Evolutionary conservation across 768 basidiomycete species (phyloP), one percentile per base, ranked within the genome.

Genomic region (Gloeopeniophorella convolvens): DNA sequence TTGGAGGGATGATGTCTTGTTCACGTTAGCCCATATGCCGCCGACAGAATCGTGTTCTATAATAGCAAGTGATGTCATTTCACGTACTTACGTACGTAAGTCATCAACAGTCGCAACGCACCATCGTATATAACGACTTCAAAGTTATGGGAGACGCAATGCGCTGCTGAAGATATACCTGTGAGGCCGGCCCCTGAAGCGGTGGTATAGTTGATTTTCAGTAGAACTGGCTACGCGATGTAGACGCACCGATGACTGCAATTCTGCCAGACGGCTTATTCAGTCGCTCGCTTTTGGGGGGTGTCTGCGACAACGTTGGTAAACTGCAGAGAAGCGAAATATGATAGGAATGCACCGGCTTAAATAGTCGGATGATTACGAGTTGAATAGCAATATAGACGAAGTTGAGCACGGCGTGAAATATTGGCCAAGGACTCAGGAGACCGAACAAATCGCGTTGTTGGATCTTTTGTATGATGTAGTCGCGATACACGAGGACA

Each of bases 21-120:
- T 79, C 33, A 76, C 76, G 30, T 72, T 66, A 0, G 73, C 64
- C 77, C 77, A 78, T 26, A 78, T 74, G 0, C 76, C 76, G 26
- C 76, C 77, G n/a, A 70, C 54, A 6, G 59, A 55, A 13, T 66
- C 58, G 16, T 50, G 53, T n/a, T 61, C 63, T 58, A 8, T 18
- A 28, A 26, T n/a, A 31, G 20, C 8, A 42, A 7, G 4, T 13
- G 23, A 48, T 10, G 8, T 21, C 15, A n/a, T n/a, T n/a, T n/a
- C n/a, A n/a, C n/a, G n/a, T n/a, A n/a, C n/a, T n/a, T n/a, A n/a
- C n/a, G n/a, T n/a, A n/a, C n/a, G n/a, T n/a, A n/a, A 33, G n/a
- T 13, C 8, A 12, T n/a, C 12, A 27, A 27, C 12, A 40, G 10
- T 33, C 20, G 31, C 26, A 4, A 43, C 60, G 16, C 37, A 65